phyloP scores from a whole-genome alignment of 495 filamentous ascomycete genomes.

The Aspergillus affinis region DNA sequence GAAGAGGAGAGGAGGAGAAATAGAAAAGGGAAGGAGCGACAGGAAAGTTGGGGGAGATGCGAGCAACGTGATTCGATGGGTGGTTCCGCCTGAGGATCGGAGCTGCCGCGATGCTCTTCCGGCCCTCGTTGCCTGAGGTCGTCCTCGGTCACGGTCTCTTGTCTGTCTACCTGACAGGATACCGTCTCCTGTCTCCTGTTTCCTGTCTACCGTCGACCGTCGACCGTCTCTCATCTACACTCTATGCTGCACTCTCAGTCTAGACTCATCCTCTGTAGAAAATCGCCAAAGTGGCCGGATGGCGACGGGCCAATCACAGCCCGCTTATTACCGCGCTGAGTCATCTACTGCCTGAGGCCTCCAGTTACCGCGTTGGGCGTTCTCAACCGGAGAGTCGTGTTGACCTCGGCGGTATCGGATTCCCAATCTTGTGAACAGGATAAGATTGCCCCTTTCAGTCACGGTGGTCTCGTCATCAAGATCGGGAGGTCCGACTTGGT shows the following conservation, averaged over 20 bases:
- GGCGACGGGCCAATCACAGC: background rate
- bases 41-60: constrained; percentile 8
- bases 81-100: constrained; percentile 6
- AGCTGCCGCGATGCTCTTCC: constrained; percentile 2
- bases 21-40: constrained; percentile 12
- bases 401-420: background rate
- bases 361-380: background rate
- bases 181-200: too few species aligned
- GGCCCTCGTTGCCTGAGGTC: background rate
- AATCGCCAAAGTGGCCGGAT: constrained; percentile 6
- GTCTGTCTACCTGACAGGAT: too few species aligned
- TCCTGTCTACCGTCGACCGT: too few species aligned
- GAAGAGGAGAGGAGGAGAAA: constrained; percentile 10
- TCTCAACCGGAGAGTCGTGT: too few species aligned
- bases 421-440: too few species aligned
- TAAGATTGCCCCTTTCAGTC: too few species aligned
- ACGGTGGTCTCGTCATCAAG: too few species aligned
- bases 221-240: background rate
- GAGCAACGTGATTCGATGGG: constrained; percentile 7
- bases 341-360: background rate
- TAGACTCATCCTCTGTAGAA: too few species aligned
- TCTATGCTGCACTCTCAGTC: too few species aligned
- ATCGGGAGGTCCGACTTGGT: too few species aligned
- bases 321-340: constrained; percentile 8
- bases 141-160: background rate